Base-by-base conservation (phyloP, 1,139 yeast genomes). In the Yamadazyma jaroonii region DNA sequence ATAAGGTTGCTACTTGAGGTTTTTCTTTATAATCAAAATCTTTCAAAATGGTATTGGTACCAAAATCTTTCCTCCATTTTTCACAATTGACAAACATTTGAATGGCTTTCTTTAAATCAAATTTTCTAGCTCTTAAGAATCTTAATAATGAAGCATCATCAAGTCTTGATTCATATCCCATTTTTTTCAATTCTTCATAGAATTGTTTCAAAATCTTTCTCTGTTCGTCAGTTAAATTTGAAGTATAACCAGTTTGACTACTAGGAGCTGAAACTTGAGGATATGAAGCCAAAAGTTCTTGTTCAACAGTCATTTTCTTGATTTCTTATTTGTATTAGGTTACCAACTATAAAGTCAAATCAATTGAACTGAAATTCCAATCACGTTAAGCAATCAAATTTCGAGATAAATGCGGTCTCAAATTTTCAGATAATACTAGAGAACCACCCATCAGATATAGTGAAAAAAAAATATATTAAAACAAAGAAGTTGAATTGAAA, bases 111-210 rank as follows among this genome's bases (percentile, higher is more conserved):
- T 68, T 76, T 31, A 92, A 67, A 53, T 89, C 96, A 56, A 92
- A 92, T 73, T 89, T 90, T 62, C 98, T 82, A 13, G 98, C 98
- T 58, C 98, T 80, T 51, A 94, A 72, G 66, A 92, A 92, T 53
- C 98, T 80, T 56, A 88, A 75, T 59, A 92, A 67, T 5, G 94
- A 75, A n/a, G 96, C 86, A 53, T 87, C 95, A 61, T 92, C 98
- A 40, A 86, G 64, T 52, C 98, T 80, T 37, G 79, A 76, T 23
- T 67, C 73, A 65, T 72, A 88, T 2, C 95, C 96, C 41, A 71
- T 74, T 7, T 72, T 82, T 41, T 62, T 64, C 49, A 90, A 72
- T 40, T 72, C 67, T 23, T 67, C 69, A 50, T 82, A 79, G 44
- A 92, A 64, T 49, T 77, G 73, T 37, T 68, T 74, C 44, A 89